These are phyloP conservation scores for Polymyxa betae DNA, from an alignment of 208 protist species.

Conservation along the genomic window DNA sequence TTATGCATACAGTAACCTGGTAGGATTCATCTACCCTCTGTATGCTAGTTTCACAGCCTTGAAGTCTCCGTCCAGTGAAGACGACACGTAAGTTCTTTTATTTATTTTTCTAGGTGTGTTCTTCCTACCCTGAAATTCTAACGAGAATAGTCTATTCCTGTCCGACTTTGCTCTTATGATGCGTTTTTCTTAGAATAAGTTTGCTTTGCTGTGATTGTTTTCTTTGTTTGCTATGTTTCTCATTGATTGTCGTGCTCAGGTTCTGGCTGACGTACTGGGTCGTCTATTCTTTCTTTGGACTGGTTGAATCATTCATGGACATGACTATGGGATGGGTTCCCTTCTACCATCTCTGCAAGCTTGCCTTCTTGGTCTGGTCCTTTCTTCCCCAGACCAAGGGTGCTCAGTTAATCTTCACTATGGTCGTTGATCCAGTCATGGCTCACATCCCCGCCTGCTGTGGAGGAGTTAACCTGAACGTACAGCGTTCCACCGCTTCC, in stretches of 20 bases:
- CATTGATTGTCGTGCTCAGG: background rate
- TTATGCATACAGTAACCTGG: slow-evolving; percentile 33
- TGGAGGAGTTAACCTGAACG: slow-evolving; percentile 21
- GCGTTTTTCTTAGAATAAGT: too few species aligned
- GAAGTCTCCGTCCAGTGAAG: background rate
- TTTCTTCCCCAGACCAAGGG: slow-evolving; percentile 45
- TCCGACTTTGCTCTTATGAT: too few species aligned
- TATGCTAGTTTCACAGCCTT: slow-evolving; percentile 50
- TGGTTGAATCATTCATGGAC: slow-evolving; percentile 43
- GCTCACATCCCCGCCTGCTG: slow-evolving; percentile 16
- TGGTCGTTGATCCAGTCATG: slow-evolving; percentile 11
- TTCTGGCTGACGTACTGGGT: slow-evolving; percentile 53
- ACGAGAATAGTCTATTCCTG: too few species aligned
- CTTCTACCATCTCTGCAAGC: background rate
- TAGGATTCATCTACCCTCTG: slow-evolving; percentile 41
- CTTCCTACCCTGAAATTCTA: too few species aligned
- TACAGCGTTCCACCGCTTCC: slow-evolving; percentile 36
- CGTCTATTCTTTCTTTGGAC: slow-evolving; percentile 44
- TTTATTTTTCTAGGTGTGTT: too few species aligned
- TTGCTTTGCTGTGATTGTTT: too few species aligned
- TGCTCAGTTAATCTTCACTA: background rate
- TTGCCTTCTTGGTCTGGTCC: slow-evolving; percentile 32
- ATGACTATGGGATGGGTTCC: slow-evolving; percentile 22
- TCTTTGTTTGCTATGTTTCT: slow-evolving; percentile 15
- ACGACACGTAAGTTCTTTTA: too few species aligned